phyloP scores from a whole-genome alignment of 257 asterid species.

The Asclepias syriaca region DNA sequence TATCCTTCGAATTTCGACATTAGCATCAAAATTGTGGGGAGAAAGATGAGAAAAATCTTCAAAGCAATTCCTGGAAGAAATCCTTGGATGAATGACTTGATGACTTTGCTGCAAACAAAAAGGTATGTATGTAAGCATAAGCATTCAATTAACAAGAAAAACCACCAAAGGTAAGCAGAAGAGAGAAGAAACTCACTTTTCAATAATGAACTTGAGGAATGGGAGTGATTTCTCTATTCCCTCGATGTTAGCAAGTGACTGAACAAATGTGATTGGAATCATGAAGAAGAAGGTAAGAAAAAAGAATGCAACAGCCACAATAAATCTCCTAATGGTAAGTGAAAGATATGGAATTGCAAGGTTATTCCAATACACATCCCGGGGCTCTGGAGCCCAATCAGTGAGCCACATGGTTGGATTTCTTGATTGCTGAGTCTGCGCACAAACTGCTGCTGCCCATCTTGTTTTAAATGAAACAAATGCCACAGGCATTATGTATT shows the following conservation, averaged over 20 bases:
- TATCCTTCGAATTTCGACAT: constrained; percentile 94
- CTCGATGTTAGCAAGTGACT: constrained; percentile 84
- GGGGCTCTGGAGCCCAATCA: constrained; percentile 97
- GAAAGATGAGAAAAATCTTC: constrained; percentile 84
- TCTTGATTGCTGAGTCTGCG: constrained; percentile 86
- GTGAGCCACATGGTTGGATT: constrained; percentile 95
- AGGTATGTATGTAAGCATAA: too few species aligned
- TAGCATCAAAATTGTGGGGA: constrained; percentile 77
- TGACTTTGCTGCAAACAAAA: constrained; percentile 41
- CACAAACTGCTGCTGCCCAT: constrained; percentile 97
- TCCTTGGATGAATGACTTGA: constrained; percentile 93
- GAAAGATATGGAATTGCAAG: constrained; percentile 90
- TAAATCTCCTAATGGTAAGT: constrained; percentile 66
- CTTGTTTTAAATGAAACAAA: constrained; percentile 84
- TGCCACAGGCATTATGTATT: constrained; percentile 77
- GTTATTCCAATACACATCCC: constrained; percentile 82
- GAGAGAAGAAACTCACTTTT: constrained; percentile 44
- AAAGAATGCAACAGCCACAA: constrained; percentile 67
- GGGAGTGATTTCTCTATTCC: constrained; percentile 45
- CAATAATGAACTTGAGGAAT: constrained; percentile 63
- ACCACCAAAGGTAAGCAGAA: not conserved
- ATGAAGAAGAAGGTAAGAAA: constrained; percentile 91
- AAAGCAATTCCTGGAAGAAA: constrained; percentile 90
- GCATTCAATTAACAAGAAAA: too few species aligned
- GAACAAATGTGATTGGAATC: constrained; percentile 82